Evolutionary conservation across 2,329 filamentous ascomycete genomes (phyloP), one percentile per base, ranked within the genome.

Genomic region (Fonsecaea monophora): DNA sequence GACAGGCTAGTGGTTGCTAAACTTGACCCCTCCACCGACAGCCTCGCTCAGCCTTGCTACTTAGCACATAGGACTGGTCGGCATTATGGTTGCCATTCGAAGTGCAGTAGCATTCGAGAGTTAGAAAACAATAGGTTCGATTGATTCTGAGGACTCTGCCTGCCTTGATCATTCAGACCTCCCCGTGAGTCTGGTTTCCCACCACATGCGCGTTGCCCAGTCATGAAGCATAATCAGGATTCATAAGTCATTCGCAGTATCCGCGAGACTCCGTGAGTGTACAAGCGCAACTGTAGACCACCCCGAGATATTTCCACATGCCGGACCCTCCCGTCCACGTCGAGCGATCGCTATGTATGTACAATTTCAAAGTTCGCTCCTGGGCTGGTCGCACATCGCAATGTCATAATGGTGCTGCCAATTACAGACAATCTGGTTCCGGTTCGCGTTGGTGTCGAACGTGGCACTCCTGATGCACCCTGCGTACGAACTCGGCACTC

Each of bases 401-500:
- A 30, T 12, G 1, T 50, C 15, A 18, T 50, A 8, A 50, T n/a
- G 2, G 9, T 10, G 4, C 45, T 12, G 8, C 3, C 21, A 10
- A 9, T 50, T 21, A 50, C 12, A 50, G 45, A 50, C 45, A 50
- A 15, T 50, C 45, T 50, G 45, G 45, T 9, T 50, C 45, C 12
- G 45, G 45, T 50, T 30, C 45, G 4, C 10, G 12, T 13, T 50
- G 18, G 9, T 50, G 18, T 4, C 45, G 45, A 4, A 7, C 12
- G 45, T 30, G 45, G 45, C 45, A 50, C 45, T 50, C 45, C 45
- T 50, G 45, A 30, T 55, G 48, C 50, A 67, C 65, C 37, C 55
- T 58, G 18, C 37, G 56, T 21, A 64, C 60, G 45, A 68, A 68
- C 21, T 54, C 62, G 10, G 15, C 30, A 62, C 53, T 59, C 38